A percentile compares a stretch with the other conserved stretches of the same genome.
phyloP scores from a whole-genome alignment of 2,329 filamentous ascomycete genomes.

The Colletotrichum magnum region DNA sequence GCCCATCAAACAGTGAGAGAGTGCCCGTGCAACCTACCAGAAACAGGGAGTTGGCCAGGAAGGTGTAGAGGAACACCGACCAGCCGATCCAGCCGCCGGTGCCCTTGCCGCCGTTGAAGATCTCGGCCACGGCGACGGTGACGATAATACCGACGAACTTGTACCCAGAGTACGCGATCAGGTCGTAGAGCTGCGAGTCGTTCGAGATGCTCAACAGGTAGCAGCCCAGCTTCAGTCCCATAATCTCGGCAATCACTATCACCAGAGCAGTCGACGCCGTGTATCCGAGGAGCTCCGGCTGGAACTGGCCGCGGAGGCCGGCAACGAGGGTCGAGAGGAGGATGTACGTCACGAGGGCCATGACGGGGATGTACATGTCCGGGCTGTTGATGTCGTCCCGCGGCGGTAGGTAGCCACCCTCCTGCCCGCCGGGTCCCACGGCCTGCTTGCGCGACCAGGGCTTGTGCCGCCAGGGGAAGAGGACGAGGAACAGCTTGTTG shows the following conservation, averaged over 20 bases:
- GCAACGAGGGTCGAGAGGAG: slow-evolving; percentile 92
- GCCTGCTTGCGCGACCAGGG: slow-evolving; percentile 95
- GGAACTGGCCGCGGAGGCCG: slow-evolving; percentile 90
- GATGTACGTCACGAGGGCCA: slow-evolving; percentile 98
- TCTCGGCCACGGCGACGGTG: slow-evolving; percentile 85
- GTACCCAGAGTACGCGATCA: slow-evolving; percentile 97
- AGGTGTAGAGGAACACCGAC: slow-evolving; percentile 91
- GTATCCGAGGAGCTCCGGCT: slow-evolving; percentile 92
- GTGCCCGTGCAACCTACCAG: slow-evolving; percentile 72
- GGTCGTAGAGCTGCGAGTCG: slow-evolving; percentile 91
- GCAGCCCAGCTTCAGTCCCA: slow-evolving; percentile 91
- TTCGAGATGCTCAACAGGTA: slow-evolving; percentile 96
- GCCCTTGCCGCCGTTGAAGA: slow-evolving; percentile 82
- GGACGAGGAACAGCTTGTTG: slow-evolving; percentile 91
- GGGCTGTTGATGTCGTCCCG: slow-evolving; percentile 97
- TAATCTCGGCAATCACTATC: slow-evolving; percentile 88
- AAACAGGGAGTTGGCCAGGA: slow-evolving; percentile 94
- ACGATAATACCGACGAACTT: slow-evolving; percentile 98
- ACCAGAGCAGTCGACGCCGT: slow-evolving; percentile 88
- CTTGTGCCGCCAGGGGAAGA: slow-evolving; percentile 98
- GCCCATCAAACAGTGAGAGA: neutral
- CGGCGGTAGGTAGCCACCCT: slow-evolving; percentile 88
- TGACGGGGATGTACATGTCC: slow-evolving; percentile 99
- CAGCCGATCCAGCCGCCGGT: slow-evolving; percentile 92
- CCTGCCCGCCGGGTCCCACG: slow-evolving; percentile 77